These are phyloP conservation scores for Aeminium ludgeri DNA, from an alignment of 495 filamentous ascomycete species.

Conservation along the genomic window DNA sequence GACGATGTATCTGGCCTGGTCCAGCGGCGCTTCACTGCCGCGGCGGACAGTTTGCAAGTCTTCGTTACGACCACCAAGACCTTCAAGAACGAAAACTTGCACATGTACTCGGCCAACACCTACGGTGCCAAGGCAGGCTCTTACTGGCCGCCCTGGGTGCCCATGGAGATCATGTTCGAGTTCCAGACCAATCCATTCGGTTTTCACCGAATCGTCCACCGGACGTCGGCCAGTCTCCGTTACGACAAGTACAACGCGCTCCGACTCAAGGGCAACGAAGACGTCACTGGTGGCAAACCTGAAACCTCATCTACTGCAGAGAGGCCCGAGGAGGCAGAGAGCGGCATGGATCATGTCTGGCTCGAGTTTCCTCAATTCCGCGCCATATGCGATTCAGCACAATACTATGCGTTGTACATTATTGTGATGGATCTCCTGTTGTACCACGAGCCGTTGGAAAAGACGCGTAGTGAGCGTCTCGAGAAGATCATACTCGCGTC, in stretches of 20 bases:
- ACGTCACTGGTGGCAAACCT: conserved; percentile 50
- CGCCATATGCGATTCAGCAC: conserved; percentile 83
- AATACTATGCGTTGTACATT: conserved; percentile 95
- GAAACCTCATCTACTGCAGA: conserved; percentile 14
- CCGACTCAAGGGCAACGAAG: conserved; percentile 92
- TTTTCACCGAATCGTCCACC: conserved; percentile 85
- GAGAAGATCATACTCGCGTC: conserved; percentile 99
- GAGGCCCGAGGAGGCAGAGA: conserved; percentile 42
- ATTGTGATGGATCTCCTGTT: conserved; percentile 88
- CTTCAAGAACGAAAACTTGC: conserved; percentile 60
- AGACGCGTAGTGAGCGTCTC: conserved; percentile 76
- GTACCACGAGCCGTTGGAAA: conserved; percentile 90
- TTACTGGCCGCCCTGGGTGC: conserved; percentile 93
- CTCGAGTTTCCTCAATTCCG: conserved; percentile 87
- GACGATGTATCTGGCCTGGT: conserved; percentile 91
- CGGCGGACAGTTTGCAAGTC: conserved; percentile 93
- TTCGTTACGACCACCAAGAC: conserved; percentile 89
- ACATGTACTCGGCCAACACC: conserved; percentile 82
- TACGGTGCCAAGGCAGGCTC: conserved; percentile 76
- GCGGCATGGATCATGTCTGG: conserved; percentile 83
- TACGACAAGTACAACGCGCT: conserved; percentile 98
- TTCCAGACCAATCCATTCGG: conserved; percentile 83
- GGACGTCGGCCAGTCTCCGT: conserved; percentile 79
- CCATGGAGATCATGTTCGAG: conserved; percentile 95
- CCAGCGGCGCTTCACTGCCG: conserved; percentile 79